A percentile compares a stretch with the other conserved stretches of the same genome.
Conservation (phyloP, 2,329 filamentous ascomycete genomes). For the Macrophomina pseudophaseolina region DNA sequence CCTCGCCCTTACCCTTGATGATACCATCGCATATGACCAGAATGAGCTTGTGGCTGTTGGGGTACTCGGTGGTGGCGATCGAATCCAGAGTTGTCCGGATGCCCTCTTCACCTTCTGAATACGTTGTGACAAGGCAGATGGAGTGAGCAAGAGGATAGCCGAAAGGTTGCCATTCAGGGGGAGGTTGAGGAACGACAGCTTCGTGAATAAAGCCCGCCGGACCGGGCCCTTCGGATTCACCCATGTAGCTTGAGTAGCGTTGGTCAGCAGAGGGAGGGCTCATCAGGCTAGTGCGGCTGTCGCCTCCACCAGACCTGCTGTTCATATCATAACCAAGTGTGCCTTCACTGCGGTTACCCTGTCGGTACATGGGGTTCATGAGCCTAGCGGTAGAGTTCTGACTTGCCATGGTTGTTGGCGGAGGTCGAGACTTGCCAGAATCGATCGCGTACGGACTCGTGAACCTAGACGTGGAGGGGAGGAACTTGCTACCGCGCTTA, state of each 20-base stretch:
- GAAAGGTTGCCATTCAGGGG: conserved; percentile 96
- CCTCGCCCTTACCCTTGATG: conserved; percentile 94
- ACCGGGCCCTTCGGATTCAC: conserved; percentile 72
- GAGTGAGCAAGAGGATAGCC: conserved; percentile 92
- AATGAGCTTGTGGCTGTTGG: conserved; percentile 98
- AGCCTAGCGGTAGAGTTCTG: conserved; percentile 78
- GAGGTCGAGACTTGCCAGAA: conserved; percentile 53
- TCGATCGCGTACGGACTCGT: conserved; percentile 87
- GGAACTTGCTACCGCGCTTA: conserved; percentile 82
- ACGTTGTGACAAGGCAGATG: conserved; percentile 93
- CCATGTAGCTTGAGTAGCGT: conserved; percentile 60
- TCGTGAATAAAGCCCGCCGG: conserved; percentile 97
- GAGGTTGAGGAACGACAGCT: conserved; percentile 92
- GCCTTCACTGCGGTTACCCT: conserved; percentile 61
- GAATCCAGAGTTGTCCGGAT: conserved; percentile 94
- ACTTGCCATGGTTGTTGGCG: conserved; percentile 92
- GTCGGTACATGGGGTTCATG: conserved; percentile 74
- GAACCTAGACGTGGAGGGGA: conserved; percentile 93
- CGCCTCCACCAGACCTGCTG: conserved; percentile 35
- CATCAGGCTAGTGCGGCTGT: conserved; percentile 51
- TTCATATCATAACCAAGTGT: conserved; percentile 53
- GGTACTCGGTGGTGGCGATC: conserved; percentile 96
- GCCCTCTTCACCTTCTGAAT: conserved; percentile 93
- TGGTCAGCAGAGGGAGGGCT: conserved; percentile 49
- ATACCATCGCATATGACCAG: conserved; percentile 96